These are phyloP conservation scores for Gaeumannomyces sp. DNA, from an alignment of 2,329 filamentous ascomycete species.

Conservation along the genomic window DNA sequence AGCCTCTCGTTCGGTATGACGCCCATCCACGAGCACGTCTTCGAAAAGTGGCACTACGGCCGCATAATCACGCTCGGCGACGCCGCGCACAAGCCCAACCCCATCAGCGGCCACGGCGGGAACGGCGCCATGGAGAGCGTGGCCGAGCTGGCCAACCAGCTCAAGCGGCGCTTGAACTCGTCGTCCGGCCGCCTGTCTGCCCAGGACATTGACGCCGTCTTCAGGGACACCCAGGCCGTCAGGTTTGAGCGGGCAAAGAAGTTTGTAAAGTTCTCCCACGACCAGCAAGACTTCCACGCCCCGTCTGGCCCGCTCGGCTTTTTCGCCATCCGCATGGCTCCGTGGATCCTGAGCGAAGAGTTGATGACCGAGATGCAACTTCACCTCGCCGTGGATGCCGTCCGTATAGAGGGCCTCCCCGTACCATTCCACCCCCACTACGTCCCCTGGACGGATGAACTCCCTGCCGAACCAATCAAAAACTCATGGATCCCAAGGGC, in stretches of 20 bases:
- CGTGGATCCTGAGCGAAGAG: constrained; percentile 6
- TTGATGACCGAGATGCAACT: background rate
- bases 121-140: constrained; percentile 22
- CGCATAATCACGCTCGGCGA: constrained; percentile 27
- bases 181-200: background rate
- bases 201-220: background rate
- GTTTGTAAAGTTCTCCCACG: background rate
- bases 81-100: constrained; percentile 27
- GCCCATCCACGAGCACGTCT: constrained; percentile 27
- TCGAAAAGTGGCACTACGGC: constrained; percentile 26
- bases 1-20: constrained; percentile 22
- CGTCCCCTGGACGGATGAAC: constrained; percentile 15
- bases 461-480: constrained; percentile 5
- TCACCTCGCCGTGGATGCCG: background rate
- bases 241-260: background rate
- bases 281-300: constrained; percentile 3
- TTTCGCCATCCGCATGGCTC: background rate
- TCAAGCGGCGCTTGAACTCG: constrained; percentile 10
- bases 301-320: background rate
- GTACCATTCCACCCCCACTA: constrained; percentile 7
- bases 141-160: constrained; percentile 17
- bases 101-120: constrained; percentile 20
- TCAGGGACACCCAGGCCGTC: background rate
- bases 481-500: background rate
- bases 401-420: background rate